Percentiles rank a stretch among this genome's conserved stretches.
Conservation (phyloP, 495 filamentous ascomycete species). For the Beverwykella pulmonaria region DNA sequence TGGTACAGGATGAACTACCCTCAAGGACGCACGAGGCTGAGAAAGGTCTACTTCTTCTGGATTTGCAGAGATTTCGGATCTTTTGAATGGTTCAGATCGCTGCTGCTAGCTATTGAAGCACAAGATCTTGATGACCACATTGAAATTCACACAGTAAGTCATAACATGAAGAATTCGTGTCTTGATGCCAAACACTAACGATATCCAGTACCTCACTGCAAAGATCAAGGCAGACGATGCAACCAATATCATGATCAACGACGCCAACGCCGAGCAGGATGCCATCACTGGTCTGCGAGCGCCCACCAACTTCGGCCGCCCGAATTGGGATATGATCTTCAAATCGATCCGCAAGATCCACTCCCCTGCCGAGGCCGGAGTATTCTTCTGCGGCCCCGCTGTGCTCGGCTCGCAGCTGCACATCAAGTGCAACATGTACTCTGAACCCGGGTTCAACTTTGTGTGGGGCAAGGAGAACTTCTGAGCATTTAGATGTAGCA, state of each 20-base stretch:
- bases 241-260: constrained; percentile 83
- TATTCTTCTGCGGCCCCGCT: constrained; percentile 81
- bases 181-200: background rate
- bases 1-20: constrained; percentile 87
- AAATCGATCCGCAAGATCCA: constrained; percentile 74
- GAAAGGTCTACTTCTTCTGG: constrained; percentile 88
- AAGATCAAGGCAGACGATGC: constrained; percentile 80
- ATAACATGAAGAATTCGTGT: background rate
- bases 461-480: constrained; percentile 82
- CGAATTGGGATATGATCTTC: constrained; percentile 82
- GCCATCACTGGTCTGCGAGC: constrained; percentile 74
- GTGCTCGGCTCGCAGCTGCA: constrained; percentile 68
- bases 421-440: constrained; percentile 77
- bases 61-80: constrained; percentile 76
- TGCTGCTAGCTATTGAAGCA: constrained; percentile 78
- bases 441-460: constrained; percentile 69
- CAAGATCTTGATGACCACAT: constrained; percentile 79
- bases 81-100: constrained; percentile 80
- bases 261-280: constrained; percentile 76
- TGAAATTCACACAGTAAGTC: constrained; percentile 64
- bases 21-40: constrained; percentile 69
- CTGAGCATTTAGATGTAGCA: constrained; percentile 43
- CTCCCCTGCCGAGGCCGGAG: constrained; percentile 68
- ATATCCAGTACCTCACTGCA: constrained; percentile 62
- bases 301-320: constrained; percentile 76